These are phyloP conservation scores for Ustilago bromivora DNA, from an alignment of 1,284 basidiomycete genomes.

Conservation along the genomic window DNA sequence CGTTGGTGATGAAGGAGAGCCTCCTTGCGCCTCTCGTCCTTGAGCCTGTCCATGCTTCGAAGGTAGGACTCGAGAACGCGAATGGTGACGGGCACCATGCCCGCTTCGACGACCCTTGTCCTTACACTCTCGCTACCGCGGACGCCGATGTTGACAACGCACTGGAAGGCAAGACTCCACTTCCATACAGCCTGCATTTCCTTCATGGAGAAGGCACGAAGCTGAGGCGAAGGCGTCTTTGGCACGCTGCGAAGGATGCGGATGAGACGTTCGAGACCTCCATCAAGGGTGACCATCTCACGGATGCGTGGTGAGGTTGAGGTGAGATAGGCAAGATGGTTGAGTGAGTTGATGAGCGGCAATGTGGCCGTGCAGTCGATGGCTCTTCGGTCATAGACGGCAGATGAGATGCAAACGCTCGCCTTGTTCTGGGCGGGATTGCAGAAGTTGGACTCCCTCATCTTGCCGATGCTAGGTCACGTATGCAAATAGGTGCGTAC, in stretches of 20 bases:
- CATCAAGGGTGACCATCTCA: constrained; percentile 97
- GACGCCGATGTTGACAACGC: constrained; percentile 97
- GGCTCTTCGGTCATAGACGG: constrained; percentile 93
- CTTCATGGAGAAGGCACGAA: constrained; percentile 48
- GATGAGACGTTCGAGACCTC: constrained; percentile 93
- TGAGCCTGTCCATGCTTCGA: constrained; percentile 69
- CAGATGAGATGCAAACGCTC: constrained; percentile 91
- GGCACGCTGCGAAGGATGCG: constrained; percentile 75
- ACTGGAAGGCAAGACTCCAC: constrained; percentile 82
- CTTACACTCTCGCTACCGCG: constrained; percentile 87
- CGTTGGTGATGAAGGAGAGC: constrained; percentile 38
- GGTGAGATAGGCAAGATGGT: constrained; percentile 95
- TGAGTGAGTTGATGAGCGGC: constrained; percentile 95
- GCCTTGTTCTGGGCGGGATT: constrained; percentile 96
- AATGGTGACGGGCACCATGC: constrained; percentile 92
- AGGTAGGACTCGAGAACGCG: constrained; percentile 88
- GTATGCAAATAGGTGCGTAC: constrained; percentile 26
- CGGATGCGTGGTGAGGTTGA: constrained; percentile 97
- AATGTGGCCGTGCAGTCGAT: constrained; percentile 91
- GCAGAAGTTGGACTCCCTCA: constrained; percentile 97
- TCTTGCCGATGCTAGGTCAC: constrained; percentile 69
- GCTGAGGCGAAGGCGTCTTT: constrained; percentile 39
- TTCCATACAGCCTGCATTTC: constrained; percentile 69
- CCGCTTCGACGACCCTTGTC: constrained; percentile 93
- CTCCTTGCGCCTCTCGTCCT: constrained; percentile 46